These are phyloP conservation scores for Kurtzmaniella natalensis DNA, from an alignment of 1,139 yeast genomes.

Conservation along the genomic window DNA sequence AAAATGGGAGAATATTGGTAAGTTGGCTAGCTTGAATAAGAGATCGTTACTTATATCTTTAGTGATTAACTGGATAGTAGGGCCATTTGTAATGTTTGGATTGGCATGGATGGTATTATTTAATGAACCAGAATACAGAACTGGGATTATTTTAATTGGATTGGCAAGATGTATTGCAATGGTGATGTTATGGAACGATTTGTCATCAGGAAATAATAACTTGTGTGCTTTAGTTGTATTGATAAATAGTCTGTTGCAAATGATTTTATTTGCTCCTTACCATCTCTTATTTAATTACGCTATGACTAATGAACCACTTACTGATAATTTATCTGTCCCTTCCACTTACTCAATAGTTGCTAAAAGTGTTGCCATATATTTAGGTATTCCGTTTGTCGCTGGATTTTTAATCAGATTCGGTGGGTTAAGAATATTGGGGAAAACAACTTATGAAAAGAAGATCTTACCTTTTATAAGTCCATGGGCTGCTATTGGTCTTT, in stretches of 20 bases:
- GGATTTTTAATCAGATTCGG: constrained; percentile 41
- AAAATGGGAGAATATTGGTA: constrained; percentile 38
- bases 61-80: constrained; percentile 50
- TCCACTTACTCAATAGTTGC: constrained; percentile 41
- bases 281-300: constrained; percentile 44
- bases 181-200: constrained; percentile 59
- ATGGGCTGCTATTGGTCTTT: constrained; percentile 47
- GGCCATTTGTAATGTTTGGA: constrained; percentile 57
- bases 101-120: constrained; percentile 53
- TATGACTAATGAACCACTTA: constrained; percentile 21
- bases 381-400: constrained; percentile 50
- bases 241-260: constrained; percentile 49
- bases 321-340: constrained; percentile 1
- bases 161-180: constrained; percentile 61
- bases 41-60: constrained; percentile 33
- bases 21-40: constrained; percentile 11
- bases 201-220: constrained; percentile 49
- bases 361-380: constrained; percentile 47
- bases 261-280: constrained; percentile 53
- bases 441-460: constrained; percentile 22
- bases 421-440: constrained; percentile 22
- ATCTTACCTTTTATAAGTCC: constrained; percentile 43
- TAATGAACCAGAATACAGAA: constrained; percentile 45
- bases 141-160: constrained; percentile 57
- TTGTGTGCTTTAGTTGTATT: constrained; percentile 53